Conservation (phyloP, 2,329 filamentous ascomycete species). For the Colletotrichum horii region DNA sequence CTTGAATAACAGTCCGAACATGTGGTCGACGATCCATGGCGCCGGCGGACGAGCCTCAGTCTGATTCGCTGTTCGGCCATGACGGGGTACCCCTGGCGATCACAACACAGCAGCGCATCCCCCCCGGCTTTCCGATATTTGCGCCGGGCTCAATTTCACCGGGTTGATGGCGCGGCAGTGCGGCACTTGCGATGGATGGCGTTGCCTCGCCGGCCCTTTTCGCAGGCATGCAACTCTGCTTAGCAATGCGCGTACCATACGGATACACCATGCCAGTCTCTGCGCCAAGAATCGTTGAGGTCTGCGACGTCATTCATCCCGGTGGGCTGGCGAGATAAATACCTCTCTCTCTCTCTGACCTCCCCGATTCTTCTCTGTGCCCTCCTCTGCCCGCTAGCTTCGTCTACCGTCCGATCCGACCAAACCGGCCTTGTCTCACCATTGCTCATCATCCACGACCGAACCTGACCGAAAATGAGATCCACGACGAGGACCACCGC, state of each 20-base stretch:
- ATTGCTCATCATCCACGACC: background rate
- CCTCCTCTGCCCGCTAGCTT: background rate
- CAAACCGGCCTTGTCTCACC: background rate
- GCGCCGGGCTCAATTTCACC: background rate
- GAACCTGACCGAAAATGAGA: background rate
- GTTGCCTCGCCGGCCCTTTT: background rate
- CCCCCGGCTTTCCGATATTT: background rate
- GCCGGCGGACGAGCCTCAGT: background rate
- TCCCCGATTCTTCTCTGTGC: background rate
- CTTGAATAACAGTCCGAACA: background rate
- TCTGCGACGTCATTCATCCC: background rate
- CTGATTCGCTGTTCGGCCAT: background rate
- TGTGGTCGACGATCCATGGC: background rate
- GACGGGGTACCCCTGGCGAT: constrained; percentile 7
- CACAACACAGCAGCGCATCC: background rate
- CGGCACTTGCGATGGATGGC: background rate
- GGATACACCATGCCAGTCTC: background rate
- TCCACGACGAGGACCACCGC: background rate
- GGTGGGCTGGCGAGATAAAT: background rate
- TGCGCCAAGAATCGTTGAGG: background rate
- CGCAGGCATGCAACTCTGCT: background rate
- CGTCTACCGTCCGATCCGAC: background rate
- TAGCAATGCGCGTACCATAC: background rate
- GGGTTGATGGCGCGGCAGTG: background rate
- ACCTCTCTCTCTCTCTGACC: background rate